Evolutionary conservation across 768 basidiomycete genomes (phyloP).

Genomic region (Agaricus bisporus): DNA sequence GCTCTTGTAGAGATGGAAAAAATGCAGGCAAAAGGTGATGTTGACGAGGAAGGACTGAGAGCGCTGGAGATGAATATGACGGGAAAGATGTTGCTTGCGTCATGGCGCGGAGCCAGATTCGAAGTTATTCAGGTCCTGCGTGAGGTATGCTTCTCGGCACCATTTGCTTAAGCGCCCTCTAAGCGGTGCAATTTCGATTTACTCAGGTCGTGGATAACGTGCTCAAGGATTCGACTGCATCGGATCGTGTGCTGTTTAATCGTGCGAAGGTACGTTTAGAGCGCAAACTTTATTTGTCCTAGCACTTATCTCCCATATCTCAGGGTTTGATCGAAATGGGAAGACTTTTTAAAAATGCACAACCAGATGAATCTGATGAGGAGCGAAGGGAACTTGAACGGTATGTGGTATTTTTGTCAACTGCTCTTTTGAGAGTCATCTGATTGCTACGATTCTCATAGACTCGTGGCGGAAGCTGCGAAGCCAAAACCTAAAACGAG

Average conservation of each 20-base stretch:
- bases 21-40: slow-evolving; percentile 83
- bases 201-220: slow-evolving; percentile 74
- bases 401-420: slow-evolving; percentile 33
- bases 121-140: slow-evolving; percentile 90
- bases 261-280: slow-evolving; percentile 68
- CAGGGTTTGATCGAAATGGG: slow-evolving; percentile 87
- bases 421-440: not conserved
- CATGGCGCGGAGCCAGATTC: slow-evolving; percentile 95
- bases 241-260: slow-evolving; percentile 66
- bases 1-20: slow-evolving; percentile 90
- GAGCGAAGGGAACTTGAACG: slow-evolving; percentile 93
- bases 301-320: not conserved
- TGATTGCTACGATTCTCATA: slow-evolving; percentile 18
- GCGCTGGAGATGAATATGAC: slow-evolving; percentile 91
- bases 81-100: slow-evolving; percentile 94
- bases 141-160: slow-evolving; percentile 31
- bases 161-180: not conserved
- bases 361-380: slow-evolving; percentile 88
- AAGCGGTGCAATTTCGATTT: not conserved
- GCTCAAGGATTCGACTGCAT: slow-evolving; percentile 68
- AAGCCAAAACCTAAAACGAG: slow-evolving; percentile 59
- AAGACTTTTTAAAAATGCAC: slow-evolving; percentile 78
- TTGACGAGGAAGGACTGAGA: slow-evolving; percentile 77
- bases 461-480: slow-evolving; percentile 86
- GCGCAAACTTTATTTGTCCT: not conserved